Evolutionary conservation across 2,329 filamentous ascomycete genomes (phyloP), one percentile per base, ranked within the genome.

Genomic region (Rhinocladiella mackenziei): DNA sequence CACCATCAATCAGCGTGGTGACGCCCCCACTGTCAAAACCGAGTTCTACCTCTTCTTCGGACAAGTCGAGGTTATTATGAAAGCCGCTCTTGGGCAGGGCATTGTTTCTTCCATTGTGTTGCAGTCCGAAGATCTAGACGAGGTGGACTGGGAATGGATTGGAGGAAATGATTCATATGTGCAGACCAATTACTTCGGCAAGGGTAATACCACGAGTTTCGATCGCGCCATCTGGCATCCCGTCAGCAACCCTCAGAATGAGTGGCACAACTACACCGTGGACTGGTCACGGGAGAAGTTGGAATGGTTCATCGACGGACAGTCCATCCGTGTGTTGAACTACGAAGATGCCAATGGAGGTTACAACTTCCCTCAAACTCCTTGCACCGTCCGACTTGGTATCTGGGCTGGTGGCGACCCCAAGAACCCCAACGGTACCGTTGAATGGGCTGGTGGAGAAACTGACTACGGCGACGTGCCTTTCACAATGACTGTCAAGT

Each of bases 301-400:
- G 60, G 76, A 89, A 26, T 98, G 91, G 89, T 81, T 83, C 51
- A 86, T 94, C 51, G 86, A 85, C 61, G 86, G 83, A 44, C 78
- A 74, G 10, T 81, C 84, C 4, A 79, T 96, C 36, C 83, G 92
- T 47, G 84, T 85, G 8, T 75, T 96, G 46, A 81, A 76, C 34
- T 77, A 80, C 29, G 73, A 69, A 37, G 81, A 86, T 39, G 86
- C 89, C 48, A 77, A 83, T 50, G 62, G 72, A 43, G 74, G 74
- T 28, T 59, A 62, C 51, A 86, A 94, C 66, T 98, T 94, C 62
- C 92, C 92, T 5, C 92, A 98, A 69, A 89, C 89, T 1, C 92
- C 92, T 3, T 95, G 95, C 88, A 84, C 89, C 67, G 71, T 97
- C 68, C 94, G 91, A 67, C 81, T 97, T 58, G 92, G 92, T 49